Percentiles rank a stretch among this genome's conserved stretches.
These are phyloP conservation scores for Dryadomyces quercus-mongolicae DNA, from an alignment of 2,329 filamentous ascomycete genomes.

Conservation along the genomic window DNA sequence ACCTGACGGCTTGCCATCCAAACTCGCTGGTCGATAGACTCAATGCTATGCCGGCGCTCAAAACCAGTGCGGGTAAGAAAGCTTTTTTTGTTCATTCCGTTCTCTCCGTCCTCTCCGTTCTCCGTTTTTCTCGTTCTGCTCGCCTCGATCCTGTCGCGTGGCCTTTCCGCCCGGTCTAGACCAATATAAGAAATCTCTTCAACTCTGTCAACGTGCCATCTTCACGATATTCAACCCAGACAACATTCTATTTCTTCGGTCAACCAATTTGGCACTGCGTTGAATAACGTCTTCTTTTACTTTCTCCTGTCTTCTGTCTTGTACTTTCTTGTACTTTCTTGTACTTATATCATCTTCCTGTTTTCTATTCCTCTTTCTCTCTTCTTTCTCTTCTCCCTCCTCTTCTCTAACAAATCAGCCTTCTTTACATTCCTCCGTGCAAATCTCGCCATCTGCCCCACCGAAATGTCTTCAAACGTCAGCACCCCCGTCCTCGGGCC, in stretches of 20 bases:
- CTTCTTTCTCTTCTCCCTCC: background rate
- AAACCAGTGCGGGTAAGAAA: constrained; percentile 48
- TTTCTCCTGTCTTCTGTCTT: background rate
- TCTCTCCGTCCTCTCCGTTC: constrained; percentile 12
- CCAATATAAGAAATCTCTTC: background rate
- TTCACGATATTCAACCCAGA: background rate
- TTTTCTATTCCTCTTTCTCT: background rate
- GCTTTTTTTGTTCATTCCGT: constrained; percentile 15
- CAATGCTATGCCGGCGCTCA: constrained; percentile 44
- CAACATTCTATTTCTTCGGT: too few relatives aligned
- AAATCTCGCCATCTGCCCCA: constrained; percentile 59
- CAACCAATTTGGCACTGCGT: too few relatives aligned
- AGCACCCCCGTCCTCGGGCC: constrained; percentile 54
- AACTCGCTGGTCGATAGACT: constrained; percentile 40
- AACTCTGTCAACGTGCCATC: background rate
- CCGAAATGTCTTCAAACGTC: constrained; percentile 47
- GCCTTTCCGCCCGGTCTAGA: background rate
- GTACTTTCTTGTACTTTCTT: background rate
- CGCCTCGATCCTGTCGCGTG: background rate
- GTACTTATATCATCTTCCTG: background rate
- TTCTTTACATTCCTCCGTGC: constrained; percentile 75
- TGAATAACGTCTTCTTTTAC: too few relatives aligned
- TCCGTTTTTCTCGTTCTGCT: constrained; percentile 2
- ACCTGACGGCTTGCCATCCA: constrained; percentile 33
- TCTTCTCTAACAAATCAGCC: constrained; percentile 25